These are phyloP conservation scores for Circinella umbellata DNA, from an alignment of 371 early-diverging fungal genomes.

Conservation along the genomic window DNA sequence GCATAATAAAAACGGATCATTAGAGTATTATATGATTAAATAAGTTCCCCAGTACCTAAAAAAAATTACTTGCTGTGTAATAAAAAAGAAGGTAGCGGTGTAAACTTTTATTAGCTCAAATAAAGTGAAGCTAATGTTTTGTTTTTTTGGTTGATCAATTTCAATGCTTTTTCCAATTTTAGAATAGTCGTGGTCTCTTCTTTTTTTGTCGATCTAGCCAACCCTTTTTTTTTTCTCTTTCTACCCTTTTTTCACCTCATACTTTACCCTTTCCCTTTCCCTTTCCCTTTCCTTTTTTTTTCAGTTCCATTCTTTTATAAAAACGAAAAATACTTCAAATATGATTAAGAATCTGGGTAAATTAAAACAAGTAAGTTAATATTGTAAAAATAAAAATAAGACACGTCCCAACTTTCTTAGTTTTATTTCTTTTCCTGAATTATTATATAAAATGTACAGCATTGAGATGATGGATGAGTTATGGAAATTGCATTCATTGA, in stretches of 20 bases:
- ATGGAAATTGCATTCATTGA: no score
- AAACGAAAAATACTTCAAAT: not conserved
- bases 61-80: no score
- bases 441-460: not conserved
- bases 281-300: constrained; percentile 19
- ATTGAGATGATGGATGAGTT: not conserved
- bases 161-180: not conserved
- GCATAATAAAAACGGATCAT: no score
- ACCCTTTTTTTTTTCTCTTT: constrained; percentile 15
- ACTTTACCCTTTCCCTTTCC: constrained; percentile 14
- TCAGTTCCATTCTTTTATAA: not conserved
- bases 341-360: constrained; percentile 76
- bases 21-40: no score
- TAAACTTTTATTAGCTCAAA: no score
- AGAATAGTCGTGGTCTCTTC: not conserved
- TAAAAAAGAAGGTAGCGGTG: no score
- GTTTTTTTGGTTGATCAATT: not conserved
- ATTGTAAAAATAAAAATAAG: not conserved
- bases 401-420: no score
- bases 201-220: not conserved
- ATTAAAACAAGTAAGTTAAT: constrained; percentile 61
- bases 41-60: no score
- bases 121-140: no score
- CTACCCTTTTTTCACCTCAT: constrained; percentile 14
- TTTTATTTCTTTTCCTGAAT: no score